These are phyloP conservation scores for Nemania abortiva DNA, from an alignment of 2,329 filamentous ascomycete species.

Conservation along the genomic window DNA sequence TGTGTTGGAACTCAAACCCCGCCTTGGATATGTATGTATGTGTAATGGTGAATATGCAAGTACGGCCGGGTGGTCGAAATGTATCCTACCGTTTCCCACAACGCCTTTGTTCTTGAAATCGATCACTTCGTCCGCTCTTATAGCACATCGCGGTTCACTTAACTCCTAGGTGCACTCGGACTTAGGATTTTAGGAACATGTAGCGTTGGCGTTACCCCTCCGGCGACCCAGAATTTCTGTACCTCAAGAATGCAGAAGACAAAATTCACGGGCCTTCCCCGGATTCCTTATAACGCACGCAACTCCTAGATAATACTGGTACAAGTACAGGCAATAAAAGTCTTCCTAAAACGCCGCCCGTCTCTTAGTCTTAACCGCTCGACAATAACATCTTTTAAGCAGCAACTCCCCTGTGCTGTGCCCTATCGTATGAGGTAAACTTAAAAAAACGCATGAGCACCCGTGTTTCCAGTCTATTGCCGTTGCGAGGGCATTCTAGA, in stretches of 20 bases:
- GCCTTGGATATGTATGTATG: neutral
- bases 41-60: neutral
- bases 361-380: conserved; percentile 11
- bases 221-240: conserved; percentile 1
- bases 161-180: conserved; percentile 27
- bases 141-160: conserved; percentile 2
- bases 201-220: conserved; percentile 33
- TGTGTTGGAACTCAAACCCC: neutral
- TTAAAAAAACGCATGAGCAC: neutral
- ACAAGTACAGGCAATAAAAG: conserved; percentile 10
- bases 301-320: conserved; percentile 17
- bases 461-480: neutral
- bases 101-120: neutral
- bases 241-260: neutral
- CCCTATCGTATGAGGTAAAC: neutral
- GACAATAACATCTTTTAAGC: conserved; percentile 14
- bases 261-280: neutral
- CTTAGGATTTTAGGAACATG: conserved; percentile 41
- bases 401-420: conserved; percentile 17
- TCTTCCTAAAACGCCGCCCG: conserved; percentile 29
- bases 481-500: conserved; percentile 60
- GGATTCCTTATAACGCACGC: conserved; percentile 9
- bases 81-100: neutral
- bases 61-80: neutral
- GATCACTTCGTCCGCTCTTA: conserved; percentile 8